A percentile compares a stretch with the other conserved stretches of the same genome.
phyloP scores from a whole-genome alignment of 805 yeast species.

The Cyberlindnera mrakii region DNA sequence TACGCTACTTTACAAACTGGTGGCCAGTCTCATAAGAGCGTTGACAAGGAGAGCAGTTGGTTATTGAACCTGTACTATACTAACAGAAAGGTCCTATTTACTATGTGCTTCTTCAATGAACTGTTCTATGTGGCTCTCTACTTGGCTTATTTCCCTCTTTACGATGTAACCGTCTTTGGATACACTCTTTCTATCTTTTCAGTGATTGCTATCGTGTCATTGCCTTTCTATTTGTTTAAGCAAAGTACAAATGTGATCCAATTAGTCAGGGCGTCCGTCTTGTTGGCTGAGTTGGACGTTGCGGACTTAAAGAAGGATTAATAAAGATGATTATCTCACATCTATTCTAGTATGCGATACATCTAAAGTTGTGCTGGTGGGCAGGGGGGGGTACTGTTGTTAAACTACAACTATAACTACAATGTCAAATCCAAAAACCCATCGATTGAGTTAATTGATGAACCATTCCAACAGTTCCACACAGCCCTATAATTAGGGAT shows the following conservation, averaged over 20 bases:
- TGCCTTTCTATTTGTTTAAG: constrained; percentile 88
- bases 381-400: no score
- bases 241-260: constrained; percentile 88
- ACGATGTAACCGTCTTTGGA: constrained; percentile 24
- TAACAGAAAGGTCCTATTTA: constrained; percentile 73
- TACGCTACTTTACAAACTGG: constrained; percentile 85
- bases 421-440: no score
- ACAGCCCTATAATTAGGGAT: not conserved
- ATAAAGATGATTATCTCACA: not conserved
- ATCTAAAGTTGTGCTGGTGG: no score
- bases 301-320: constrained; percentile 23
- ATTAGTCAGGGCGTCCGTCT: constrained; percentile 75
- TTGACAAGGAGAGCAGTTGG: constrained; percentile 63
- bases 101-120: constrained; percentile 91
- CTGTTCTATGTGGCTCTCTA: constrained; percentile 86
- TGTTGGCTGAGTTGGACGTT: constrained; percentile 70
- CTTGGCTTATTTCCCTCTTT: constrained; percentile 52
- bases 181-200: constrained; percentile 53
- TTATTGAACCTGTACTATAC: constrained; percentile 82
- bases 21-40: constrained; percentile 74
- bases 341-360: not conserved
- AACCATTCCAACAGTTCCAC: not conserved
- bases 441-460: not conserved
- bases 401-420: no score
- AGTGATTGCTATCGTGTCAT: constrained; percentile 47